Evolutionary conservation across 2,329 filamentous ascomycete species (phyloP).

Genomic region (Acrodontium crateriforme): DNA sequence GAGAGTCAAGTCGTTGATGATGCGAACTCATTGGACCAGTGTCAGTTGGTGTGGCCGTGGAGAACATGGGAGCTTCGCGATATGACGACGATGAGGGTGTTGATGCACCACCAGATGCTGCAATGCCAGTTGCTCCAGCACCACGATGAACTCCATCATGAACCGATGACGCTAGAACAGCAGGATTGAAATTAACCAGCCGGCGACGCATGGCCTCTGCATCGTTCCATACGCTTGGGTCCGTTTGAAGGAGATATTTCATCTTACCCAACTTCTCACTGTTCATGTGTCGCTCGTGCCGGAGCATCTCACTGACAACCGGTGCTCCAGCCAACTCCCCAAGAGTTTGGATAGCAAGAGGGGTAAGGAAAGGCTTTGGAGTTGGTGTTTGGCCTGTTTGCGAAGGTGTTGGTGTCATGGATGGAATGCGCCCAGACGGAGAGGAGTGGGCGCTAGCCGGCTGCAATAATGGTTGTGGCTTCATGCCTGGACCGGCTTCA

Average conservation of each 20-base stretch:
- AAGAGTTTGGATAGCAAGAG: constrained; percentile 13
- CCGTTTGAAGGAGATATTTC: constrained; percentile 9
- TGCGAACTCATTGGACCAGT: constrained; percentile 3
- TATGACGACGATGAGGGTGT: constrained; percentile 13
- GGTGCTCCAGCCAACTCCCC: constrained; percentile 12
- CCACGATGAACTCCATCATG: no score
- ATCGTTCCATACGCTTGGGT: constrained; percentile 9
- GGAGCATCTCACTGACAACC: constrained; percentile 12
- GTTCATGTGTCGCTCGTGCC: constrained; percentile 14
- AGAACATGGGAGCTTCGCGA: constrained; percentile 16
- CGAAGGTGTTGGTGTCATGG: constrained; percentile 3
- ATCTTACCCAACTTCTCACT: constrained; percentile 15
- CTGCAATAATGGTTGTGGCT: constrained; percentile 14
- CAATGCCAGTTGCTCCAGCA: no score
- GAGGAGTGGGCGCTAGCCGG: constrained; percentile 17
- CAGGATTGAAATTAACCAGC: not conserved
- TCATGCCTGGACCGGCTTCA: constrained; percentile 13
- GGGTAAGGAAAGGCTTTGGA: constrained; percentile 8
- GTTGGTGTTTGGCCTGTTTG: constrained; percentile 3
- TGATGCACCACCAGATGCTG: no score
- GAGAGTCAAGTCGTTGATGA: constrained; percentile 13
- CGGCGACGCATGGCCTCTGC: constrained; percentile 6
- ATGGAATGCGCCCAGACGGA: constrained; percentile 7
- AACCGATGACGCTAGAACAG: no score
- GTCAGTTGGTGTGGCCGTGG: constrained; percentile 7